Base-by-base conservation (phyloP, 805 yeast species). In the Cyberlindnera mrakii region DNA sequence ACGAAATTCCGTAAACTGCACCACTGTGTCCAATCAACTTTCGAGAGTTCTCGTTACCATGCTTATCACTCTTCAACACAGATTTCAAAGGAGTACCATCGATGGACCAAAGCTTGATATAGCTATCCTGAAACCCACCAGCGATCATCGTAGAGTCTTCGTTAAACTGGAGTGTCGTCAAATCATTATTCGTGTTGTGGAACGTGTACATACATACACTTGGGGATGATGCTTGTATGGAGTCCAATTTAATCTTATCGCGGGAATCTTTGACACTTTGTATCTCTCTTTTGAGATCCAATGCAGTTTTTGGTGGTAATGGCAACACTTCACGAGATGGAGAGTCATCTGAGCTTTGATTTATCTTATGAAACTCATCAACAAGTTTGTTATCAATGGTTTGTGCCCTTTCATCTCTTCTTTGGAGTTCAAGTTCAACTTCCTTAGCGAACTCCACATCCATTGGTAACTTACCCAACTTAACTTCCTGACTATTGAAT, bases 201-300 rank as follows among this genome's bases (percentile, higher is more conserved):
- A 93, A 90, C 1, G 98, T 91, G 68, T 93, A 93, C 96, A 91
- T 87, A 64, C 98, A 93, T 30, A 91, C 96, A 44, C 95, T 85
- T 18, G 99, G 99, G 20, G 91, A 77, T 18, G 88, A 71, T 4
- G 95, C 84, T 64, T 85, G 96, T 29, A 76, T 64, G 5, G 82
- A 71, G 19, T 80, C 85, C 40, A 91, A 61, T 51, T 71, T 75
- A 46, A 91, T 79, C 49, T 82, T 78, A 30, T 85, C 77, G 46
- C 96, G 72, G 8, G 91, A 78, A 62, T 91, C 98, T 55, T 80
- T 86, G 27, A 93, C 86, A 45, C 80, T 76, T 48, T 78, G 71
- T 17, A 91, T 81, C 58, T 85, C 91, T 45, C 86, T 67, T 58
- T 84, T 85, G 40, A 93, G 72, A 60, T 93, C 97, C 34, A 75